A percentile compares a stretch with the other conserved stretches of the same genome.
Evolutionary conservation across 352 stramenopile genomes (phyloP).

Genomic region (Phytophthora europaea): DNA sequence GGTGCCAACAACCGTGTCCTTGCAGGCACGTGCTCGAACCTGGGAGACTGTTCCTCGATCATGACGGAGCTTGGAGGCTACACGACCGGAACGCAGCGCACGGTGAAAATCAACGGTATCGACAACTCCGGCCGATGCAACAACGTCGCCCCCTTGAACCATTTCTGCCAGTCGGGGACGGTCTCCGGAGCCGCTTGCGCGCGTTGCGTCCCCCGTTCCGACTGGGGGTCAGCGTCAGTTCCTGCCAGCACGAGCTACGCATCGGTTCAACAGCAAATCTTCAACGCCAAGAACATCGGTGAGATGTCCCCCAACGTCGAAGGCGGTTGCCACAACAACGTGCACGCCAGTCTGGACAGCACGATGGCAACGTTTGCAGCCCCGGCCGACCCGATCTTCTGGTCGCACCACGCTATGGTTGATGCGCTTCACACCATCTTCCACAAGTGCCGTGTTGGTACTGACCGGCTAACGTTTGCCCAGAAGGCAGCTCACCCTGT

Average conservation of each 20-base stretch:
- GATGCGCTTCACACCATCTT: conserved; percentile 75
- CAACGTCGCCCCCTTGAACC: conserved; percentile 46
- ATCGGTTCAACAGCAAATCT: conserved; percentile 60
- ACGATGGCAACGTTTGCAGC: conserved; percentile 67
- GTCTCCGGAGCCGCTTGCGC: conserved; percentile 37
- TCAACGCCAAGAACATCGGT: conserved; percentile 60
- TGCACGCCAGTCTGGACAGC: conserved; percentile 58
- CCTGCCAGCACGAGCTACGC: conserved; percentile 56
- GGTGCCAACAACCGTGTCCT: conserved; percentile 51
- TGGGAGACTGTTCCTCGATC: conserved; percentile 59
- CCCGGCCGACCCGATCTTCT: conserved; percentile 77
- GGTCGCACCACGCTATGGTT: conserved; percentile 79
- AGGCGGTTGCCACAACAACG: conserved; percentile 67
- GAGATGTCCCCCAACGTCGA: conserved; percentile 65
- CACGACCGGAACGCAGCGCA: conserved; percentile 32
- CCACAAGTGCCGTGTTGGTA: conserved; percentile 75
- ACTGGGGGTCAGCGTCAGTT: conserved; percentile 48
- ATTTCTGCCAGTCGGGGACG: conserved; percentile 61
- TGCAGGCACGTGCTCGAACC: conserved; percentile 52
- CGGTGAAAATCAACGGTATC: conserved; percentile 61
- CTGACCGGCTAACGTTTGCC: conserved; percentile 46
- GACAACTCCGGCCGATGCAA: conserved; percentile 55
- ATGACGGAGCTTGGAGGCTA: conserved; percentile 52
- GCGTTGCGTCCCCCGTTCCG: conserved; percentile 59
- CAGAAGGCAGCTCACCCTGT: conserved; percentile 60